Percentiles rank a stretch among this genome's conserved stretches.
phyloP scores from a whole-genome alignment of 108 stramenopile genomes.

The Parietichytrium sp. region DNA sequence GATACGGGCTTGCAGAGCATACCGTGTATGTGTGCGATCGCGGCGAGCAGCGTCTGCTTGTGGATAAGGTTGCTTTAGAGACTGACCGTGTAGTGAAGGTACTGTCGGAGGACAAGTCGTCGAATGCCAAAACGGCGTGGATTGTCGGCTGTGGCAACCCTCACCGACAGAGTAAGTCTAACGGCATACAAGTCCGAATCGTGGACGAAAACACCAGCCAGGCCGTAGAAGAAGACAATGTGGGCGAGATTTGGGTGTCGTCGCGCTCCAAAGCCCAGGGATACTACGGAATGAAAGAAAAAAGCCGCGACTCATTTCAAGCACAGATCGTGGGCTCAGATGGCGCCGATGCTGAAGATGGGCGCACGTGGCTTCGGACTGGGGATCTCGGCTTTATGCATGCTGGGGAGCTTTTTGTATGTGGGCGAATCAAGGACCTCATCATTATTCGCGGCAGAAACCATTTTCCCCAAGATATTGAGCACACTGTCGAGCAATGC shows the following conservation, averaged over 20 bases:
- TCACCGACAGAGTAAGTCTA: neutral
- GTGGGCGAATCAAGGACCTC: constrained; percentile 90
- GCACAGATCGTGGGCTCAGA: constrained; percentile 7
- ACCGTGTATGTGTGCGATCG: constrained; percentile 92
- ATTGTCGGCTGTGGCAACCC: constrained; percentile 27
- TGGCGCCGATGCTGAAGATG: constrained; percentile 1
- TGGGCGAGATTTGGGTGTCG: constrained; percentile 92
- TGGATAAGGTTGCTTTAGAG: constrained; percentile 65
- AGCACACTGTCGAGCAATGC: constrained; percentile 80
- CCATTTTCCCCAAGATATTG: constrained; percentile 98
- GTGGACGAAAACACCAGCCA: constrained; percentile 49
- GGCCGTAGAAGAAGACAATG: constrained; percentile 57
- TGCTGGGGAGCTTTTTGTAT: constrained; percentile 86
- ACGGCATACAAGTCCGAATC: constrained; percentile 47
- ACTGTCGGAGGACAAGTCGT: neutral
- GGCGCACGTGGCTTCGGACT: constrained; percentile 74
- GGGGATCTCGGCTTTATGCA: constrained; percentile 96
- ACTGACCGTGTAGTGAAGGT: constrained; percentile 58
- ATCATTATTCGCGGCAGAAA: constrained; percentile 96
- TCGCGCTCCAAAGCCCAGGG: constrained; percentile 81
- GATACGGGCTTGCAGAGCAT: constrained; percentile 97
- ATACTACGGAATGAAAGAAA: constrained; percentile 60
- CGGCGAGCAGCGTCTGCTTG: constrained; percentile 70
- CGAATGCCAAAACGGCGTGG: neutral
- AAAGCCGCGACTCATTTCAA: constrained; percentile 49